Base-by-base conservation (phyloP, 2,329 filamentous ascomycete species). In the Alternaria brassicae region DNA sequence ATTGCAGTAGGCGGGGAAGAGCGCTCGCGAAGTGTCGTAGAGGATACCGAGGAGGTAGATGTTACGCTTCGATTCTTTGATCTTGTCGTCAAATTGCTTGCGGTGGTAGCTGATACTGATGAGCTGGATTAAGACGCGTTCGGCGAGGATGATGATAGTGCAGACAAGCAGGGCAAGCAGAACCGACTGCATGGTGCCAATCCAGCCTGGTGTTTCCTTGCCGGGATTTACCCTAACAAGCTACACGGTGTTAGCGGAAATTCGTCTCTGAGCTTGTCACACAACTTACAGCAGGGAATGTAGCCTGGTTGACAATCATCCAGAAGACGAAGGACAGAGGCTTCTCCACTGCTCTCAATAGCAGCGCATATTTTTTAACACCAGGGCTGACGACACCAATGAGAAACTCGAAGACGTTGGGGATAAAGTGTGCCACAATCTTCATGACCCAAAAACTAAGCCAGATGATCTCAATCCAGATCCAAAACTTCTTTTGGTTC, bases 1-100 rank as follows among this genome's bases (percentile, higher is more conserved):
- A 23, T 83, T 84, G 79, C 93, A 97, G 80, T 97, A 97, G 79
- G 93, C 90, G 25, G 95, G 95, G 73, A 98, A 99, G 50, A 98
- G 83, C 5, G 88, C 85, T 53, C 93, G 86, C 3, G 94, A 97
- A 19, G 93, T 93, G 65, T 98, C 93, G 77, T 96, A 97, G 55
- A 99, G 87, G 28, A 95, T 81, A 17, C 91, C 89, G 2, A 99
- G 83, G 2, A 98, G 85, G 72, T 88, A 86, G 47, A 98, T 86
- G 67, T 94, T 91, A 56, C 87, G 89, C 82, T 99, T 98, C 23
- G 93, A 97, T 40, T 92, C 89, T 77, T 92, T 91, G 82, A 99
- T 98, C 72, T 84, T 84, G 27, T 88, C 86, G 69, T 91, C 88
- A 77, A 95, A 95, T 45, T 92, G 93, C 66, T 92, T 88, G 71